phyloP scores from a whole-genome alignment of 1,284 basidiomycete species.

The Puccinia polysora region DNA sequence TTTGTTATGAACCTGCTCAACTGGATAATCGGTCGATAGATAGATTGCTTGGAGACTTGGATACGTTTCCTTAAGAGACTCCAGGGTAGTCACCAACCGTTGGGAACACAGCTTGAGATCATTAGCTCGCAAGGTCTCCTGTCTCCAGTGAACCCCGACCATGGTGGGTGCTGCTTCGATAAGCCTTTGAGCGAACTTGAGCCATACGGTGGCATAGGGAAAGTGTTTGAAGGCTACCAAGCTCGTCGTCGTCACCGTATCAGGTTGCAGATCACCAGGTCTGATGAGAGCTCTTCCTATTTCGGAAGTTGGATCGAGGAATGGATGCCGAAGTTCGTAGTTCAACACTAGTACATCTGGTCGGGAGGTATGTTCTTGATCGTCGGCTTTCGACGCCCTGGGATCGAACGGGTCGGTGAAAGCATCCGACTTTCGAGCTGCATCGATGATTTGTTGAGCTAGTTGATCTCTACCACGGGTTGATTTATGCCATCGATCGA shows the following conservation, averaged over 20 bases:
- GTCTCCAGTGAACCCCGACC: conserved; percentile 51
- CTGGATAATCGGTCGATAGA: conserved; percentile 52
- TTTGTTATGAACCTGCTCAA: conserved; percentile 46
- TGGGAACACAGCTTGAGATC: conserved; percentile 48
- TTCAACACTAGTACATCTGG: conserved; percentile 51
- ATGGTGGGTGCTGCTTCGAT: conserved; percentile 45
- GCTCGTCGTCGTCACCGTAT: not conserved
- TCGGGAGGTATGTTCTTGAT: not conserved
- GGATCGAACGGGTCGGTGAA: not conserved
- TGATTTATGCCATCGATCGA: conserved; percentile 44
- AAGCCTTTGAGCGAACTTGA: conserved; percentile 46
- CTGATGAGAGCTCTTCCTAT: conserved; percentile 3
- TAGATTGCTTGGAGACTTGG: conserved; percentile 48
- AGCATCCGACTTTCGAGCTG: conserved; percentile 40
- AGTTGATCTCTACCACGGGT: conserved; percentile 45
- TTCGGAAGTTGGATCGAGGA: conserved; percentile 44
- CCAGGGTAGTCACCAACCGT: conserved; percentile 47
- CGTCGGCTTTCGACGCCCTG: too few relatives aligned
- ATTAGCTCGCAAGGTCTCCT: conserved; percentile 48
- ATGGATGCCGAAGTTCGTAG: conserved; percentile 50
- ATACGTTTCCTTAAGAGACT: conserved; percentile 44
- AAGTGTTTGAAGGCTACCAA: conserved; percentile 48
- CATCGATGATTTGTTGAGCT: conserved; percentile 48
- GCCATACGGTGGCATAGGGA: conserved; percentile 48
- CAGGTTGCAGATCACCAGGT: conserved; percentile 17